Base-by-base conservation (phyloP, 768 basidiomycete genomes). In the Tylopilus rubrobrunneus region DNA sequence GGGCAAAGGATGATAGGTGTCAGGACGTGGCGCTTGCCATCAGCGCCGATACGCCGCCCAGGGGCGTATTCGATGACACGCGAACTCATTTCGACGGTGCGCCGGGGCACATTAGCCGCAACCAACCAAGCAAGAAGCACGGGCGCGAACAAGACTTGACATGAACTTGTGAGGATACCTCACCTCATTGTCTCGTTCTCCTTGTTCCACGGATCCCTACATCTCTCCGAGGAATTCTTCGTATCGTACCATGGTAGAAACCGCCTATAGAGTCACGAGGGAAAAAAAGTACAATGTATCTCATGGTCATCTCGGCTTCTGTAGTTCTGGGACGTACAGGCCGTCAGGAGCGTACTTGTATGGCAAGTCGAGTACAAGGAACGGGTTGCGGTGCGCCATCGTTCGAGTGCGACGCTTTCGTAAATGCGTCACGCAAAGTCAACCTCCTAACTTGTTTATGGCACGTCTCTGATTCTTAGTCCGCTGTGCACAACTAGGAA, bases 401-500 rank as follows among this genome's bases (percentile, higher is more conserved):
- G 2, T 7, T 36, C 12, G 4, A 37, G 36, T 1, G 36, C 4
- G 15, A 37, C 15, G 36, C 6, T 37, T 4, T 40, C 39, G 48
- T 50, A 49, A 61, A 46, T 0, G 41, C 7, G 23, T 49, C 49
- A 49, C 36, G 15, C 36, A 21, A 53, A 47, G 15, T 43, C 45
- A 62, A 48, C 45, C 61, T 45, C 61, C 61, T 62, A 62, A 62
- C 27, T 15, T 7, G 31, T 10, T 41, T 37, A 46, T 46, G 59
- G 43, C 25, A 36, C 31, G 31, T 31, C 31, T 31, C 7, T 3
- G 48, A 52, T 60, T 60, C 54, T 34, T 52, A 31, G 27, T 27
- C 2, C 34, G 57, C 23, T 49, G 36, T 40, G 49, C 47, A 25
- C 6, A 17, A 8, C 12, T 5, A 31, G 31, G 31, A 31, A 31